Conservation (phyloP, 768 basidiomycete genomes). For the Boletus sensibilis region DNA sequence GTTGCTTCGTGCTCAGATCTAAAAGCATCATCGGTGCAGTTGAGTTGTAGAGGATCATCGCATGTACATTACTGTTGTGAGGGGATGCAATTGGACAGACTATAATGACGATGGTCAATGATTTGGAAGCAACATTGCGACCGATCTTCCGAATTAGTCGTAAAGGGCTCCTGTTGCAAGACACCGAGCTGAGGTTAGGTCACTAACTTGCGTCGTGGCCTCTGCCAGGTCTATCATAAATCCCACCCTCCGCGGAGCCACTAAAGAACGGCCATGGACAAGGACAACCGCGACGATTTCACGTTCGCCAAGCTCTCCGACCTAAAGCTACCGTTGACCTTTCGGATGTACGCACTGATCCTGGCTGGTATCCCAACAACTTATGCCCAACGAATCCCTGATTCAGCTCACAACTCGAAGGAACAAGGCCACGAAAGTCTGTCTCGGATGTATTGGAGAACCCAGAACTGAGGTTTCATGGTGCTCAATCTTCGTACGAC, state of each 20-base stretch:
- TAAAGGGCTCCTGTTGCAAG: neutral
- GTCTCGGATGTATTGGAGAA: conserved; percentile 82
- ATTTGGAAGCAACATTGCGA: neutral
- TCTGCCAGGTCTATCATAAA: neutral
- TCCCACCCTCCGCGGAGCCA: neutral
- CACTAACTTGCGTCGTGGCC: neutral
- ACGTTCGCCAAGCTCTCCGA: conserved; percentile 91
- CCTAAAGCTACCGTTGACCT: conserved; percentile 82
- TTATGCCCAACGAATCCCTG: neutral
- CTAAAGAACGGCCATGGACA: conserved; percentile 43
- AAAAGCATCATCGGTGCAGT: conserved; percentile 32
- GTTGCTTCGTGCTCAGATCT: conserved; percentile 12
- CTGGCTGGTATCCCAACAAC: neutral
- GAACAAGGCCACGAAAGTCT: conserved; percentile 64
- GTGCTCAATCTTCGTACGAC: conserved; percentile 71
- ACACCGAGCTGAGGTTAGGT: neutral
- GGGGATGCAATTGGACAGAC: neutral
- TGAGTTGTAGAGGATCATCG: conserved; percentile 6
- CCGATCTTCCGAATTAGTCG: conserved; percentile 4
- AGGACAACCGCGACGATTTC: conserved; percentile 79
- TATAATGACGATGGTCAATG: neutral
- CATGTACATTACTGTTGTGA: conserved; percentile 18
- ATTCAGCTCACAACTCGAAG: conserved; percentile 80
- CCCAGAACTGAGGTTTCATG: conserved; percentile 80
- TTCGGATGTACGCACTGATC: conserved; percentile 62